Evolutionary conservation across 164 flowering plant species (phyloP), one percentile per base, ranked within the genome.

Genomic region (Magnolia kwangsiensis): DNA sequence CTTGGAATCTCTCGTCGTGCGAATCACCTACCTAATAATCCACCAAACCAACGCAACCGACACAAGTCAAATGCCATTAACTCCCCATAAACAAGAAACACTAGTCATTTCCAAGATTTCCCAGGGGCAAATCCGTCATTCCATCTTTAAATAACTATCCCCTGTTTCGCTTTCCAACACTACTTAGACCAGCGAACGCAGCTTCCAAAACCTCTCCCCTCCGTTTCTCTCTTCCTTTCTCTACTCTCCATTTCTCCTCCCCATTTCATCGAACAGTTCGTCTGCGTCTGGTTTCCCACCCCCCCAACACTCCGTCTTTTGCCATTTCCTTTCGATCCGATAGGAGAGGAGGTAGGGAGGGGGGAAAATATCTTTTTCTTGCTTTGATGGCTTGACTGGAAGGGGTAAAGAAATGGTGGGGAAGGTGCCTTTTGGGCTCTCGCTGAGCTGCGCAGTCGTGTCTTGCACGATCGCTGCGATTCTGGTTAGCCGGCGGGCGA

Each of bases 401-500:
- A 74, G 67, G 9, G 76, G 66, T n/a, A 50, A 74, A 50, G 78
- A 45, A 78, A 90, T 92, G 97, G 92, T 92, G 96, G 92, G 96
- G 84, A 88, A 82, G 82, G 78, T 86, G 84, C 94, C 67, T 82
- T 77, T 88, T 24, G 93, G 85, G 16, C 63, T 86, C 82, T 90
- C 95, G 81, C 88, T 83, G 82, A 82, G 87, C 18, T 86, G 82
- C 55, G 93, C 97, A 37, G 91, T 84, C 81, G 92, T 86, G 82
- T 80, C 89, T 3, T 89, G 94, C 73, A 87, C 90, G 83, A 85
- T 87, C 81, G 95, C 98, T 69, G 91, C 89, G 78, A 81, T 86
- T 77, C 77, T 89, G 83, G 96, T 95, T 68, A 87, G 90, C 61
- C 78, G 83, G 78, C 79, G 95, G 65, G 88, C 83, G 79, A 84